Base-by-base conservation (phyloP, 129 eudicot genomes). In the Calendula officinalis region DNA sequence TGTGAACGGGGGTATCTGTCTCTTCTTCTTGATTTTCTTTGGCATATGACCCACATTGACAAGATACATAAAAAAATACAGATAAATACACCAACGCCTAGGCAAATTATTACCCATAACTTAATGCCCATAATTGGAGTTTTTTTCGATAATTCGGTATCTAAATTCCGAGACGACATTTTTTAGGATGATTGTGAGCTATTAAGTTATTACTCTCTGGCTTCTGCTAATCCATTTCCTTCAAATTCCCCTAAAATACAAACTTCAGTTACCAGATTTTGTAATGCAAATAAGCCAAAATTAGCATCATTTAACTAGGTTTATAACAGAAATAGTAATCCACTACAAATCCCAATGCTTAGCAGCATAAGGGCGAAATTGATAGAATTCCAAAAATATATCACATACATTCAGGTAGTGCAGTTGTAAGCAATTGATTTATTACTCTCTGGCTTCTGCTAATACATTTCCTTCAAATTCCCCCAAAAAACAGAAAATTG, bases 21-120 rank as follows among this genome's bases (percentile, higher is more conserved):
- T 40, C 84, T 72, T 71, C 77, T 80, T 74, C 81, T 72, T 22
- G 94, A 84, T 74, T 84, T 91, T 51, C 84, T 71, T 60, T 85
- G 71, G 34, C 76, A 84, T 62, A 82, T 62, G 43, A 82, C 76
- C 98, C 95, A 91, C 78, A 84, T 49, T 11, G 90, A 84, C 51
- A 91, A 67, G 50, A 85, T 67, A 58, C 90, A 78, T 5, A 91
- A 80, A 66, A 87, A 81, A 66, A 91, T 37, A 64, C 84, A 77
- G 45, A 91, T 78, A 13, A 91, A 82, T 32, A 83, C 80, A 59
- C 82, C 88, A 30, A 83, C 80, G 67, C 83, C 78, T 22, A 91
- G 13, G 62, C 98, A 85, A 71, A 87, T 84, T 22, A 82, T 66
- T 47, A 80, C 94, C 98, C 98, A 91, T 51, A 91, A 75, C 56